phyloP scores from a whole-genome alignment of 805 yeast species.

The Maudiozyma pseudohumilis region DNA sequence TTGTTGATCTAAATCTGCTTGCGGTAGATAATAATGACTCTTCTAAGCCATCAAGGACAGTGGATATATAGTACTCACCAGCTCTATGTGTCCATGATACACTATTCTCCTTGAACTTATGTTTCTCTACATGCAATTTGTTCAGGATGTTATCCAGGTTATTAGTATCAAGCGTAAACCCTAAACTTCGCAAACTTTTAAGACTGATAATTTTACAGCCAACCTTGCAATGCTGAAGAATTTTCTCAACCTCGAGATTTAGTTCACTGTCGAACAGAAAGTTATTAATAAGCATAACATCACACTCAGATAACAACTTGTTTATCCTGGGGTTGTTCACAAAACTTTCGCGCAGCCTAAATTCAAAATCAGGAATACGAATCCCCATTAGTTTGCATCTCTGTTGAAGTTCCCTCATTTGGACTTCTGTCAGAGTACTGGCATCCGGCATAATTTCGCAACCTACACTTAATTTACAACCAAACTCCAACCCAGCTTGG shows the following conservation, averaged over 20 bases:
- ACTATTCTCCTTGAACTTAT: slow-evolving; percentile 53
- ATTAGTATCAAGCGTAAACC: slow-evolving; percentile 50
- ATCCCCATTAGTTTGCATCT: slow-evolving; percentile 60
- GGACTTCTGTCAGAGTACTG: slow-evolving; percentile 53
- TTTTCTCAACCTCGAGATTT: slow-evolving; percentile 54
- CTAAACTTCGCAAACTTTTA: slow-evolving; percentile 68
- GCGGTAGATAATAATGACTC: slow-evolving; percentile 21
- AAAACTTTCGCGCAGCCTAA: slow-evolving; percentile 63
- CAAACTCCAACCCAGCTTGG: slow-evolving; percentile 81
- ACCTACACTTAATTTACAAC: slow-evolving; percentile 69
- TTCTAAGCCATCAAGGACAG: slow-evolving; percentile 40
- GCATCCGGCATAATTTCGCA: slow-evolving; percentile 86
- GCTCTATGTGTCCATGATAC: slow-evolving; percentile 85
- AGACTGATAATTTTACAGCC: slow-evolving; percentile 76
- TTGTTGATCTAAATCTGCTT: slow-evolving; percentile 19
- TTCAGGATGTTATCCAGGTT: slow-evolving; percentile 50
- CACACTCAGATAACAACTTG: slow-evolving; percentile 46
- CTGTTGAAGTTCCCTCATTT: slow-evolving; percentile 45
- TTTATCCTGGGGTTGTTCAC: slow-evolving; percentile 51
- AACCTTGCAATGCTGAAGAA: slow-evolving; percentile 52
- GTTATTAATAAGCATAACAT: slow-evolving; percentile 72
- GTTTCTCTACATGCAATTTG: slow-evolving; percentile 51
- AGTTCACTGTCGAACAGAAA: slow-evolving; percentile 72
- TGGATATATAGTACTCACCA: slow-evolving; percentile 67
- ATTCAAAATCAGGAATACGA: slow-evolving; percentile 42